phyloP scores from a whole-genome alignment of 169 alveolate genomes.

The Theileria equi region DNA sequence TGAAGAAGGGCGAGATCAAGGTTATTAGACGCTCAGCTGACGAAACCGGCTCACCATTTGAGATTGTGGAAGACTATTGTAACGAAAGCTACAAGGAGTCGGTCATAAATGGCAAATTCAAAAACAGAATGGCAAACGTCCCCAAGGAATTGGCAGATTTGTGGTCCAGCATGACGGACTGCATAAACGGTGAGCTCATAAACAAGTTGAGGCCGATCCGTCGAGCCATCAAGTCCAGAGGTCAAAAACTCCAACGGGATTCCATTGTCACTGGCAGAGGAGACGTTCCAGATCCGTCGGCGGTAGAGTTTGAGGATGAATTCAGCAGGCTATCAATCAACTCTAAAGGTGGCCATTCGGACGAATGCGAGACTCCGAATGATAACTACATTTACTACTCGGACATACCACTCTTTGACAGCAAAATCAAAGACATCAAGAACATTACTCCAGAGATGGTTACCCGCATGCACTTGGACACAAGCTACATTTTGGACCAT shows the following conservation, averaged over 20 bases:
- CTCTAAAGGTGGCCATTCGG: not conserved
- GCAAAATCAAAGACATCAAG: not conserved
- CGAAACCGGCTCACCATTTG: slow-evolving; percentile 41
- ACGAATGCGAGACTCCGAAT: not conserved
- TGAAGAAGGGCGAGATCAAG: not conserved
- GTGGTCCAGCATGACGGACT: slow-evolving; percentile 45
- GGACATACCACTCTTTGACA: slow-evolving; percentile 26
- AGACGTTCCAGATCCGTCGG: not conserved
- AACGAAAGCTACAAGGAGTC: slow-evolving; percentile 26
- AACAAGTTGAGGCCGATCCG: slow-evolving; percentile 35
- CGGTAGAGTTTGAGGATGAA: not conserved
- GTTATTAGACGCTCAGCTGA: slow-evolving; percentile 30
- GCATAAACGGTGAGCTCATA: slow-evolving; percentile 29
- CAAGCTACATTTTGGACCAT: slow-evolving; percentile 40
- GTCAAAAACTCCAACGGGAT: too few species aligned
- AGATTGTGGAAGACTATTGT: slow-evolving; percentile 7
- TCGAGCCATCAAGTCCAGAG: not conserved
- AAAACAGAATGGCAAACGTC: slow-evolving; percentile 20
- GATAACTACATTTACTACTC: slow-evolving; percentile 34
- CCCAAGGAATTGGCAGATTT: slow-evolving; percentile 23
- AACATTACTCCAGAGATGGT: slow-evolving; percentile 15
- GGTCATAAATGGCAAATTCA: slow-evolving; percentile 34
- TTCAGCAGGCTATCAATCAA: not conserved
- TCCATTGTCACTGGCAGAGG: too few species aligned
- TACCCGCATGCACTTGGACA: slow-evolving; percentile 48